Evolutionary conservation across 78 protist genomes (phyloP).

Genomic region (Protostelium mycophagum): DNA sequence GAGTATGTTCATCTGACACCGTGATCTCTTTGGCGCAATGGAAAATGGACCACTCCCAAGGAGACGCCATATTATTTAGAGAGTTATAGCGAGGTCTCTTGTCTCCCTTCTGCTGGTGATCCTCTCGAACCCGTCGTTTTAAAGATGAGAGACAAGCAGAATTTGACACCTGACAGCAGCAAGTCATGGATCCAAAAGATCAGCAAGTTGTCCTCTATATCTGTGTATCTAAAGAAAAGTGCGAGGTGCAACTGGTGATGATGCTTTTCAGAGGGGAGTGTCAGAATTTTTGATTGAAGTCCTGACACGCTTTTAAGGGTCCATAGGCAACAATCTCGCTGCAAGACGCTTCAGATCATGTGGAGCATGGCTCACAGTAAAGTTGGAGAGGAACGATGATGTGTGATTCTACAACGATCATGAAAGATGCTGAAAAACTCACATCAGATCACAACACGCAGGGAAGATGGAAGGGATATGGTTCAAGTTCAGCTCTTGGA

Average conservation of each 20-base stretch:
- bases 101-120: no score
- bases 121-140: neutral
- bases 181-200: neutral
- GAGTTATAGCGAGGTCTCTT: no score
- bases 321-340: neutral
- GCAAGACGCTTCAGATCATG: neutral
- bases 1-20: neutral
- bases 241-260: neutral
- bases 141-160: neutral
- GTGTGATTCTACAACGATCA: neutral
- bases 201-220: no score
- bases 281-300: neutral
- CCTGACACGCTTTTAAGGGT: neutral
- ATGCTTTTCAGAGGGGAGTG: neutral
- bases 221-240: neutral
- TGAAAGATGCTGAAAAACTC: neutral
- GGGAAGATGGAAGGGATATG: neutral
- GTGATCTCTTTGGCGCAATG: neutral
- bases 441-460: neutral
- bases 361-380: neutral
- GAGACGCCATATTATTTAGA: neutral
- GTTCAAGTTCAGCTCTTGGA: neutral
- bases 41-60: neutral
- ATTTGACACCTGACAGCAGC: neutral
- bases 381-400: neutral